Percentiles rank a stretch among this genome's conserved stretches.
Evolutionary conservation across 202 grass and related monocot genomes (phyloP).

Genomic region (Zizania palustris): DNA sequence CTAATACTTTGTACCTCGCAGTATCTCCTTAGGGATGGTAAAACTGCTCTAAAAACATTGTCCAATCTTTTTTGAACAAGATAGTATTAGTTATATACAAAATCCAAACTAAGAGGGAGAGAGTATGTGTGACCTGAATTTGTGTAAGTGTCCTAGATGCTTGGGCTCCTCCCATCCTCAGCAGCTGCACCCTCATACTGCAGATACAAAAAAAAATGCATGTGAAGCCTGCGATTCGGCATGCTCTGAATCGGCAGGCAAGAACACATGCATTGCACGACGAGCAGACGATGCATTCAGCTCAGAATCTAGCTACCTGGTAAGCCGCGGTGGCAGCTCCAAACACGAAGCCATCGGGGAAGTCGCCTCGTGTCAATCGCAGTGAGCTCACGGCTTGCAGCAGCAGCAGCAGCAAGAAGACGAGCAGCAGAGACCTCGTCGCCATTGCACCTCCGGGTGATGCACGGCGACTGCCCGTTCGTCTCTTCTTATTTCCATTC

Average conservation of each 20-base stretch:
- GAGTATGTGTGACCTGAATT: conserved; percentile 39
- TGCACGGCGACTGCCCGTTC: too few species aligned
- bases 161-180: conserved; percentile 49
- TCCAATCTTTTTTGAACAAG: background rate
- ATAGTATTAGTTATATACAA: background rate
- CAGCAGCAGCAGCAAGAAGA: conserved; percentile 1
- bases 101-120: background rate
- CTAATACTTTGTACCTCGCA: too few species aligned
- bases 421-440: background rate
- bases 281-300: too few species aligned
- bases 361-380: conserved; percentile 41
- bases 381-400: background rate
- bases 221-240: background rate
- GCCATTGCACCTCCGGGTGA: background rate
- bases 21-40: too few species aligned
- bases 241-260: too few species aligned
- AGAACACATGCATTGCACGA: too few species aligned
- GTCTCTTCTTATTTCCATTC: too few species aligned
- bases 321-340: conserved; percentile 56
- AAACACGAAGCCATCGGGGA: conserved; percentile 48
- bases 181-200: conserved; percentile 48
- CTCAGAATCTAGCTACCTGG: conserved; percentile 34
- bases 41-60: background rate
- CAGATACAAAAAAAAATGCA: background rate
- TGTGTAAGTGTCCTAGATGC: conserved; percentile 44